Conservation (phyloP, 2,329 filamentous ascomycete genomes). For the Neonectria hederae region DNA sequence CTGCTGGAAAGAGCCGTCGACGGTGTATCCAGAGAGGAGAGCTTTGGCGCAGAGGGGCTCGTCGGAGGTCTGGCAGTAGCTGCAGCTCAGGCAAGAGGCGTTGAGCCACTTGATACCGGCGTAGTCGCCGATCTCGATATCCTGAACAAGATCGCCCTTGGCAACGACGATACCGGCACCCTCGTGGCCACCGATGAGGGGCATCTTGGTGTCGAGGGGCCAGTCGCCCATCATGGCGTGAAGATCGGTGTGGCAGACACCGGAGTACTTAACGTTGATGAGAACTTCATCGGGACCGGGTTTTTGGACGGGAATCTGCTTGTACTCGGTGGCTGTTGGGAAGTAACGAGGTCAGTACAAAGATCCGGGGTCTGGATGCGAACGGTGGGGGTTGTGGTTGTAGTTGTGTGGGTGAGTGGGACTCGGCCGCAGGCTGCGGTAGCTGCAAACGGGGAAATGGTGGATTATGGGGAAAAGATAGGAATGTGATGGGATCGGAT, state of each 20-base stretch:
- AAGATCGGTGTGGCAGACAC: constrained; percentile 89
- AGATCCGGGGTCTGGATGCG: constrained; percentile 19
- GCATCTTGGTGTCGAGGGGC: constrained; percentile 84
- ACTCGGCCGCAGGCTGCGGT: constrained; percentile 28
- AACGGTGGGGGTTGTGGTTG: constrained; percentile 27
- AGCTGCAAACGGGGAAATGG: constrained; percentile 5
- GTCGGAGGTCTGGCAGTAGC: constrained; percentile 82
- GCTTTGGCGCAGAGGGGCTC: constrained; percentile 84
- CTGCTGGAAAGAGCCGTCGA: constrained; percentile 93
- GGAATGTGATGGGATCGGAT: constrained; percentile 3
- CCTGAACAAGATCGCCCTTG: constrained; percentile 77
- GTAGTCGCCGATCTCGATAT: constrained; percentile 83
- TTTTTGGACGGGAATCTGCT: constrained; percentile 81
- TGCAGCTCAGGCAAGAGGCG: constrained; percentile 83
- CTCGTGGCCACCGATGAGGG: constrained; percentile 83
- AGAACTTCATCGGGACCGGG: constrained; percentile 92
- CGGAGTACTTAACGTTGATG: constrained; percentile 88
- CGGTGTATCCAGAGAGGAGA: constrained; percentile 86
- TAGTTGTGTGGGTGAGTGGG: constrained; percentile 23
- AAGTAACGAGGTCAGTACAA: constrained; percentile 28
- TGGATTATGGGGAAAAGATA: constrained; percentile 6
- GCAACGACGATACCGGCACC: constrained; percentile 86
- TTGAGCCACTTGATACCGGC: constrained; percentile 96
- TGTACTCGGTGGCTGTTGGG: constrained; percentile 69
- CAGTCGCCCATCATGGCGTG: constrained; percentile 88